Conservation (phyloP, 495 filamentous ascomycete genomes). For the Tuber calosporum region DNA sequence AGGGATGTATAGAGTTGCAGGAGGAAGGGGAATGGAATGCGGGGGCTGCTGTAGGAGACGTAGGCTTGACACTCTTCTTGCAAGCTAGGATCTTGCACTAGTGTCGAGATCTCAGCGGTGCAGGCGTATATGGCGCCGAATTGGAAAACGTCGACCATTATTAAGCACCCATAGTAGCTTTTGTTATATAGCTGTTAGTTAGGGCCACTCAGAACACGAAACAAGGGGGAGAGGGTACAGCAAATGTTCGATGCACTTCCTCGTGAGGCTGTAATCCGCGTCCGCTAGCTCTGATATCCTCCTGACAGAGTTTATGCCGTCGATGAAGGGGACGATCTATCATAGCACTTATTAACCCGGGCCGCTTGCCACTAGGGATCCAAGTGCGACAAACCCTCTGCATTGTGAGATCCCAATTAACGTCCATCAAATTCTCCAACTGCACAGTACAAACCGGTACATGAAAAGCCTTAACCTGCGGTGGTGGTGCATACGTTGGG, state of each 20-base stretch:
- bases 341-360: background rate
- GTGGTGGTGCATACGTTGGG: slow-evolving; percentile 68
- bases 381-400: slow-evolving; percentile 49
- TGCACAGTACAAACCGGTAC: slow-evolving; percentile 85
- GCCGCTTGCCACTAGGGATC: background rate
- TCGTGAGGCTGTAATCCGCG: slow-evolving; percentile 72
- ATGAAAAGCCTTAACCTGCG: slow-evolving; percentile 72
- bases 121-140: slow-evolving; percentile 85
- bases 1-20: slow-evolving; percentile 70
- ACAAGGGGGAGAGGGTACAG: slow-evolving; percentile 42
- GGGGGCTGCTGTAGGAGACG: slow-evolving; percentile 47
- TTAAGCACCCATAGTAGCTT: slow-evolving; percentile 72
- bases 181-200: background rate
- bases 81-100: slow-evolving; percentile 62
- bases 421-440: slow-evolving; percentile 64
- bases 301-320: slow-evolving; percentile 80
- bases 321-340: slow-evolving; percentile 69
- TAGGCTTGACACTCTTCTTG: slow-evolving; percentile 82
- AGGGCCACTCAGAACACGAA: background rate
- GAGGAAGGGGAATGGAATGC: slow-evolving; percentile 49
- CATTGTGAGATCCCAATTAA: slow-evolving; percentile 87
- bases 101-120: slow-evolving; percentile 64
- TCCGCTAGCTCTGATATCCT: slow-evolving; percentile 77
- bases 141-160: slow-evolving; percentile 87
- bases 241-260: slow-evolving; percentile 76